Evolutionary conservation across 2,329 filamentous ascomycete species (phyloP).

Genomic region (Fusarium sp.): DNA sequence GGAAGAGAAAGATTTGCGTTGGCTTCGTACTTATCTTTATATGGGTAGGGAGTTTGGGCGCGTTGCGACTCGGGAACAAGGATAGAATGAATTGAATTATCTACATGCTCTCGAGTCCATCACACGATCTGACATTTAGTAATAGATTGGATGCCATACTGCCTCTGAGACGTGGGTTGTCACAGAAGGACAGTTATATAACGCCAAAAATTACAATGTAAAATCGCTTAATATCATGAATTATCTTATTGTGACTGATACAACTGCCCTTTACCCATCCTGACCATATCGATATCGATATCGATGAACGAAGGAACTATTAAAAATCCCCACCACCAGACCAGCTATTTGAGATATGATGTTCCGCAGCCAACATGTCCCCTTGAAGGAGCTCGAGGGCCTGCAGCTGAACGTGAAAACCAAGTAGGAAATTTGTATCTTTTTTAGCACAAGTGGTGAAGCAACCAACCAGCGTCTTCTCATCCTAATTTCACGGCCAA

Average conservation of each 20-base stretch:
- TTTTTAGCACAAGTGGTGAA: slow-evolving; percentile 34
- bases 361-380: neutral
- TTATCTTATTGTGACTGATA: slow-evolving; percentile 26
- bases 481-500: slow-evolving; percentile 1
- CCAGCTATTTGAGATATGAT: slow-evolving; percentile 1
- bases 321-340: neutral
- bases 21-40: slow-evolving; percentile 35
- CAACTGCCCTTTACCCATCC: slow-evolving; percentile 22
- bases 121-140: neutral
- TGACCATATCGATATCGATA: slow-evolving; percentile 10
- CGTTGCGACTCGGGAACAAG: slow-evolving; percentile 23
- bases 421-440: slow-evolving; percentile 15
- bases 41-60: slow-evolving; percentile 41
- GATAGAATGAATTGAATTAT: slow-evolving; percentile 39
- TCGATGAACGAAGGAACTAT: neutral
- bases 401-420: slow-evolving; percentile 5
- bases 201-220: neutral
- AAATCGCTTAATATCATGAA: slow-evolving; percentile 30
- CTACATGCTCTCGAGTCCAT: neutral
- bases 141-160: neutral
- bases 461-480: slow-evolving; percentile 8
- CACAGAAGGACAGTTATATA: too few species aligned
- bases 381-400: neutral
- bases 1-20: slow-evolving; percentile 20
- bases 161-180: neutral